Percentiles rank a stretch among this genome's conserved stretches.
These are phyloP conservation scores for Erythrophleum ivorense DNA, from an alignment of 331 rosid species.

Conservation along the genomic window DNA sequence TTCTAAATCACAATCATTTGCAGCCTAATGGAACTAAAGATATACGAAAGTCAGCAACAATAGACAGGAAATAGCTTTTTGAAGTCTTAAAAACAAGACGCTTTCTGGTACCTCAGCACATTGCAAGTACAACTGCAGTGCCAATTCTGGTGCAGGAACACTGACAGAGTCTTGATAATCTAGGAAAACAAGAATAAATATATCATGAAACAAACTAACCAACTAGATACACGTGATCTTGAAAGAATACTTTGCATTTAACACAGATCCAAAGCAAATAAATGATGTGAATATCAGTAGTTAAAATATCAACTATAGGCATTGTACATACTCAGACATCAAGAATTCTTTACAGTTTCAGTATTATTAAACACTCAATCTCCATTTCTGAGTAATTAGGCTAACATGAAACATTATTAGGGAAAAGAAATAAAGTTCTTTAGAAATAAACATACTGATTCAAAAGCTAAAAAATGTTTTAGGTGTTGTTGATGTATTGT, in stretches of 20 bases:
- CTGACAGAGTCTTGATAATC: slow-evolving; percentile 82
- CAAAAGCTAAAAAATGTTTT: slow-evolving; percentile 94
- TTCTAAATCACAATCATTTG: slow-evolving; percentile 95
- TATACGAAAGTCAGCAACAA: slow-evolving; percentile 37
- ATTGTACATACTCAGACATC: slow-evolving; percentile 41
- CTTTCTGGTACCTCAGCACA: slow-evolving; percentile 88
- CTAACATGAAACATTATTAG: too few relatives aligned
- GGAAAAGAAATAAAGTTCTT: too few relatives aligned
- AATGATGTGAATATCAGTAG: background rate
- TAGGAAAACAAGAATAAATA: slow-evolving; percentile 19
- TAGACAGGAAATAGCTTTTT: background rate
- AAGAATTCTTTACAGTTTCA: too few relatives aligned
- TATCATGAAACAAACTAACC: slow-evolving; percentile 32
- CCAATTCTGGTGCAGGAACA: slow-evolving; percentile 86
- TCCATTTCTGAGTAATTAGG: too few relatives aligned
- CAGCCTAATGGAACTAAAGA: slow-evolving; percentile 64
- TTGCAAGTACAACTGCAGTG: slow-evolving; percentile 85
- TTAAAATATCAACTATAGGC: slow-evolving; percentile 6
- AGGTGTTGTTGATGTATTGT: slow-evolving; percentile 74
- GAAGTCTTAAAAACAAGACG: slow-evolving; percentile 34
- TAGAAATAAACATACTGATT: slow-evolving; percentile 51
- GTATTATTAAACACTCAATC: too few relatives aligned
- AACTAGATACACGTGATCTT: background rate
- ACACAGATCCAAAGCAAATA: slow-evolving; percentile 17
- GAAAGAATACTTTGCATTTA: slow-evolving; percentile 5